Percentiles rank a stretch among this genome's conserved stretches.
Evolutionary conservation across 306 rosid species (phyloP).

Genomic region (Abrus pulchellus): DNA sequence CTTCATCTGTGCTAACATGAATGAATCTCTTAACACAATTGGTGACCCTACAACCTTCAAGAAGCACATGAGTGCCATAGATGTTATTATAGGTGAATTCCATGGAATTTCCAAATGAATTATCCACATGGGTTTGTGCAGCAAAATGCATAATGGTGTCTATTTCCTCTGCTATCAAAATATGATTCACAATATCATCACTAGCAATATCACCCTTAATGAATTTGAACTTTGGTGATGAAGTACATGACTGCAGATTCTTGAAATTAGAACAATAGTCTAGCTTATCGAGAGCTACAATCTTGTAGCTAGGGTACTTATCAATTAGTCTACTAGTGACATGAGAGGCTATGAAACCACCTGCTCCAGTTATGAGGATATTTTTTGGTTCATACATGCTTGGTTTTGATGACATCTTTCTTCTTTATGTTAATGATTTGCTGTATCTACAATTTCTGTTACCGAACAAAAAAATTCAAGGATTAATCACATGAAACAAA

Average conservation of each 20-base stretch:
- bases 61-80: slow-evolving; percentile 80
- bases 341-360: slow-evolving; percentile 84
- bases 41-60: slow-evolving; percentile 74
- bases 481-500: slow-evolving; percentile 7
- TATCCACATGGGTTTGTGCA: slow-evolving; percentile 83
- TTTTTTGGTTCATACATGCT: slow-evolving; percentile 62
- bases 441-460: slow-evolving; percentile 43
- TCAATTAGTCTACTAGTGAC: slow-evolving; percentile 64
- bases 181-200: slow-evolving; percentile 67
- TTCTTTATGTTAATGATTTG: slow-evolving; percentile 33
- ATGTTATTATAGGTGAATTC: slow-evolving; percentile 83
- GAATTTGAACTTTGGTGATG: slow-evolving; percentile 73
- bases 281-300: slow-evolving; percentile 75
- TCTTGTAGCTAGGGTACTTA: slow-evolving; percentile 66
- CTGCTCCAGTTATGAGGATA: slow-evolving; percentile 79
- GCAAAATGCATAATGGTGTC: slow-evolving; percentile 88
- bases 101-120: slow-evolving; percentile 79
- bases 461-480: slow-evolving; percentile 25
- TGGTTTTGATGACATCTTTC: slow-evolving; percentile 52
- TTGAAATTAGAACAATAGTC: slow-evolving; percentile 75
- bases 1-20: slow-evolving; percentile 87
- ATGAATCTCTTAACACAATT: slow-evolving; percentile 68
- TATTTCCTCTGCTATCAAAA: slow-evolving; percentile 66
- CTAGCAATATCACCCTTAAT: slow-evolving; percentile 71
- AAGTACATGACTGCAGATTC: slow-evolving; percentile 57